Conservation (phyloP, 2,329 filamentous ascomycete genomes). For the Arachnomyces sp. region DNA sequence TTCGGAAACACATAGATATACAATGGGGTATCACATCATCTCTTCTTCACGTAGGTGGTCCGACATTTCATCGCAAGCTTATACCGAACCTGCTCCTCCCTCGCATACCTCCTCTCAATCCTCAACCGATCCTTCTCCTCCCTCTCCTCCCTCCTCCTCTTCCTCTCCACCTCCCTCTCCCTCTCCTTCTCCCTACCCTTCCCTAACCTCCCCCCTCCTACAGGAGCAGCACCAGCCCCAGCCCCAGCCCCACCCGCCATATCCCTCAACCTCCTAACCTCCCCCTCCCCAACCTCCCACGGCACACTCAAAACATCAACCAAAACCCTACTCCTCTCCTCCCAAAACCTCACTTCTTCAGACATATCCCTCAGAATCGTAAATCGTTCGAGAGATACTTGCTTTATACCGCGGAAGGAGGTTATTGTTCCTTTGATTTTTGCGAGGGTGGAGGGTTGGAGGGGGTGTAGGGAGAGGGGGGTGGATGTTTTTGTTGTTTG, state of each 20-base stretch:
- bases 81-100: conserved; percentile 35
- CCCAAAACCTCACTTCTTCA: conserved; percentile 49
- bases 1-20: too few relatives aligned
- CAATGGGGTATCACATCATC: too few relatives aligned
- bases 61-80: conserved; percentile 24
- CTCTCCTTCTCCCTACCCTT: conserved; percentile 27
- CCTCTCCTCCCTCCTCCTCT: conserved; percentile 27
- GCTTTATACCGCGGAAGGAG: conserved; percentile 43
- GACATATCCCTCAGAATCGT: conserved; percentile 43
- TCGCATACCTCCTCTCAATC: conserved; percentile 24
- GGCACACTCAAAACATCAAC: conserved; percentile 44
- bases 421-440: conserved; percentile 52
- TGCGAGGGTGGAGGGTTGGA: conserved; percentile 45
- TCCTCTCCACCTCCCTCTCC: conserved; percentile 21
- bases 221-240: conserved; percentile 36
- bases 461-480: conserved; percentile 37
- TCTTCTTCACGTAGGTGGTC: conserved; percentile 7
- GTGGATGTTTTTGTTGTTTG: conserved; percentile 17
- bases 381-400: conserved; percentile 50
- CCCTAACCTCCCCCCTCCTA: conserved; percentile 32
- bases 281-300: conserved; percentile 43
- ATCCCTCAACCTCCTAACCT: conserved; percentile 37
- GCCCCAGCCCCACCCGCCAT: conserved; percentile 36
- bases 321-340: conserved; percentile 43
- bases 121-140: conserved; percentile 29